Base-by-base conservation (phyloP, 1,284 basidiomycete species). In the Ceratobasidium sp. region DNA sequence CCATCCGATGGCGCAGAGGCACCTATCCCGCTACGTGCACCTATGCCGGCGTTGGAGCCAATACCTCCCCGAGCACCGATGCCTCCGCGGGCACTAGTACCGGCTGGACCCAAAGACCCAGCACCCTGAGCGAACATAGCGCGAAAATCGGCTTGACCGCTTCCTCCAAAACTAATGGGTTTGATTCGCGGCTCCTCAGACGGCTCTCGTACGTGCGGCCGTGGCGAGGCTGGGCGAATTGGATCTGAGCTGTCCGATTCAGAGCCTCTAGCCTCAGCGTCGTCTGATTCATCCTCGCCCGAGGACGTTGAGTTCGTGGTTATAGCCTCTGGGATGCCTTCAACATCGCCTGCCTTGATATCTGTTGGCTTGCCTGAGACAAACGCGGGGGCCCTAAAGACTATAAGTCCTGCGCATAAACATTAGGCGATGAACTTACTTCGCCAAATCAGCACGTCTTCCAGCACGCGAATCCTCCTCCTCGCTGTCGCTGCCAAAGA, bases 401-500 rank as follows among this genome's bases (percentile, higher is more conserved):
- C 56, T 4, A 49, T 67, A n/a, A 73, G 48, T 63, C 14, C 14
- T 21, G 9, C 42, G 33, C 54, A 72, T 18, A 18, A 25, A 30
- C 21, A 21, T 16, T 23, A 53, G n/a, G 48, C 62, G 49, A 74
- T 61, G 21, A 61, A 80, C 81, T 74, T 74, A 82, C 83, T 91
- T 93, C 54, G 92, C 86, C 77, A 80, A 80, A 75, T 82, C 89
- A 83, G 91, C 80, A 86, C 86, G 72, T 80, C 84, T 77, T 80
- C 83, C 79, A 82, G 84, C 75, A 76, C 76, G 18, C 16, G 74
- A 63, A 63, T 74, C 40, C 74, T 69, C 49, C 44, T 79, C 83
- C 72, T 87, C 86, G 23, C 88, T 88, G 46, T 91, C 89, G 72
- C 88, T 89, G 56, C 84, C 92, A 81, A 95, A 96, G 0, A 94